phyloP scores from a whole-genome alignment of 805 yeast genomes.

The Sporopachydermia quercuum region DNA sequence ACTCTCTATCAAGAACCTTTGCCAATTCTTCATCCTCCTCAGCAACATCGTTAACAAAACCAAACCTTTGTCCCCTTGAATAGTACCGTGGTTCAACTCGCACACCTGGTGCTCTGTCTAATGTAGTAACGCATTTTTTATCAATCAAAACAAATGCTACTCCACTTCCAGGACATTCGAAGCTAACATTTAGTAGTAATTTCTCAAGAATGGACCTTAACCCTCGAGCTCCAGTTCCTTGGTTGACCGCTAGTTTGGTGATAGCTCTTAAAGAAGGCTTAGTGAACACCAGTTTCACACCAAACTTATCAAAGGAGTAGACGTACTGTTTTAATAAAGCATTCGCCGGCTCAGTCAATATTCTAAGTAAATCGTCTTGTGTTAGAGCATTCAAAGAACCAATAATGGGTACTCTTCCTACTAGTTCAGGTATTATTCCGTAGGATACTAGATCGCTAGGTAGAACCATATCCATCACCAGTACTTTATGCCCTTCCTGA shows the following conservation, averaged over 20 bases:
- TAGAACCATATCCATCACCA: conserved; percentile 30
- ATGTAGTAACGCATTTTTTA: conserved; percentile 26
- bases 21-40: conserved; percentile 28
- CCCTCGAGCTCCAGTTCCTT: conserved; percentile 51
- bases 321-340: conserved; percentile 38
- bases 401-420: conserved; percentile 43
- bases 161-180: conserved; percentile 46
- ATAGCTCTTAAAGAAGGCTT: conserved; percentile 30
- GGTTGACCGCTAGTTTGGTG: conserved; percentile 32
- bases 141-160: conserved; percentile 34
- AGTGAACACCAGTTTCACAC: conserved; percentile 35
- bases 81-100: conserved; percentile 26
- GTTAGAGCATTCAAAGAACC: conserved; percentile 33
- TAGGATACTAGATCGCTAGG: conserved; percentile 35
- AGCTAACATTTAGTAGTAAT: conserved; percentile 33
- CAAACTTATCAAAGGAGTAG: conserved; percentile 37
- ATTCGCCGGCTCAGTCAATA: conserved; percentile 39
- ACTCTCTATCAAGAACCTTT: conserved; percentile 19
- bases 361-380: conserved; percentile 29
- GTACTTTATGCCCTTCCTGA: conserved; percentile 19
- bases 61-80: conserved; percentile 27
- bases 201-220: conserved; percentile 40
- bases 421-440: conserved; percentile 45
- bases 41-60: conserved; percentile 25
- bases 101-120: conserved; percentile 19